Base-by-base conservation (phyloP, 768 basidiomycete genomes). In the Boletus tomentosulus region DNA sequence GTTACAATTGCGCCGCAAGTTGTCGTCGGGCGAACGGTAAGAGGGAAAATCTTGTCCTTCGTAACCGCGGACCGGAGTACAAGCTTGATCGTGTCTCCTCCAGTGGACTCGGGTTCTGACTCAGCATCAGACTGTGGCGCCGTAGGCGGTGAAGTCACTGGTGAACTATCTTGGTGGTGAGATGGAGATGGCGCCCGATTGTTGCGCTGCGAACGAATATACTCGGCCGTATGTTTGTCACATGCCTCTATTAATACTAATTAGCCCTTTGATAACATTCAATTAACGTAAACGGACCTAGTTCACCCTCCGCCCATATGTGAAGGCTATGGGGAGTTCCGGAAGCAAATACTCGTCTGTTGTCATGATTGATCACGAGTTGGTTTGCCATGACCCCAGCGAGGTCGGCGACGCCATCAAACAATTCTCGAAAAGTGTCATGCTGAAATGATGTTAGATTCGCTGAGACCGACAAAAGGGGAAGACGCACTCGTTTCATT, bases 1-100 rank as follows among this genome's bases (percentile, higher is more conserved):
- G 79, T 80, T 48, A 92, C 79, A 51, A 92, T 87, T 0, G 85
- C 81, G 13, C 83, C 84, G 52, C 89, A 90, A 51, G 80, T 89
- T 19, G 89, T 89, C 19, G 85, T 86, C 7, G 81, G 78, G 7
- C 87, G 84, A 6, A 91, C 89, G 3, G 77, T 85, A 31, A 92
- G 74, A 1, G 77, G 75, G 45, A 91, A 76, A 37, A 81, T 78
- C 53, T 79, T 83, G 16, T 72, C 67, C 33, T 71, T 73, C 11
- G 74, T 77, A 19, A 68, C 55, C 10, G 71, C 70, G 2, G 87
- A 87, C 16, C 86, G 86, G 10, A 92, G 65, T 37, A 79, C 73
- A 27, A 92, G 74, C 57, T 83, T 87, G 71, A 91, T 79, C 30
- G 74, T 85, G 53, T 82, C 79, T 44, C 58, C 67, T 30, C 65